phyloP scores from a whole-genome alignment of 1,284 basidiomycete genomes.

The Gomphus sp. region DNA sequence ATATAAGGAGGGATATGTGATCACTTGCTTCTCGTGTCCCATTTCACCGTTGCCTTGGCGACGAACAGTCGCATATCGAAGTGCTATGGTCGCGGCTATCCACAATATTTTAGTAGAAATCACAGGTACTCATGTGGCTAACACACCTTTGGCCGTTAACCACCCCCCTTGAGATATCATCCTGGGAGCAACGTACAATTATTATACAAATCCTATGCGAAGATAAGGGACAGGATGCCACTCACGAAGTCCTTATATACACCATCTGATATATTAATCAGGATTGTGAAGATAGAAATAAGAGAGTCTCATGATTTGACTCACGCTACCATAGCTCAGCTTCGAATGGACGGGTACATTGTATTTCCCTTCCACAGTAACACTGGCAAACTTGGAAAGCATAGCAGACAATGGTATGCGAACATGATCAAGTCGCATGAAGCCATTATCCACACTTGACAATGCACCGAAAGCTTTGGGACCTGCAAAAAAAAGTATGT shows the following conservation, averaged over 20 bases:
- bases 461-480: constrained; percentile 55
- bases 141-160: constrained; percentile 47
- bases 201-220: not conserved
- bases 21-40: constrained; percentile 55
- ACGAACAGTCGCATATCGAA: constrained; percentile 67
- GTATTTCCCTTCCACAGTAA: constrained; percentile 62
- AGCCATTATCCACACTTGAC: constrained; percentile 60
- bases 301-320: constrained; percentile 18
- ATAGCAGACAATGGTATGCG: constrained; percentile 69
- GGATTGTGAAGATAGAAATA: not conserved
- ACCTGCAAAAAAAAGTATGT: constrained; percentile 27
- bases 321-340: constrained; percentile 68
- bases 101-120: not conserved
- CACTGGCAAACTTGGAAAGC: constrained; percentile 67
- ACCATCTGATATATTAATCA: constrained; percentile 46
- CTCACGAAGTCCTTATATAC: constrained; percentile 54
- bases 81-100: constrained; percentile 58
- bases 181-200: constrained; percentile 20
- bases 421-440: constrained; percentile 58
- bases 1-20: constrained; percentile 63
- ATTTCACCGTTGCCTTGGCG: constrained; percentile 53
- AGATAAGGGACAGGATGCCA: not conserved
- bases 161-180: constrained; percentile 56
- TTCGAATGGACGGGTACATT: constrained; percentile 64
- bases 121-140: too few species aligned